Conservation (phyloP, 768 basidiomycete genomes). For the Myochromella boudieri region DNA sequence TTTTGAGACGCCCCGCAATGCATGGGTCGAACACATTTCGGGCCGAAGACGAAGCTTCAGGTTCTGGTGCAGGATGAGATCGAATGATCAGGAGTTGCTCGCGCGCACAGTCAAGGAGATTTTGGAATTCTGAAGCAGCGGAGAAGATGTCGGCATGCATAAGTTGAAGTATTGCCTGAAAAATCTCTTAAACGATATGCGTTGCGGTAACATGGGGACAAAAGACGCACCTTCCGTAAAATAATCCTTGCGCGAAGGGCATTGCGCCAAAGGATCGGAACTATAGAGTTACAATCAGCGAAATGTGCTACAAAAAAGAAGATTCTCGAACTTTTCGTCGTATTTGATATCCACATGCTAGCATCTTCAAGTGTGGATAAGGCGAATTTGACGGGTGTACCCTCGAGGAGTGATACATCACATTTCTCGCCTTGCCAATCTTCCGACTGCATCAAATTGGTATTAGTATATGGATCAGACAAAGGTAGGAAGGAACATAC, state of each 20-base stretch:
- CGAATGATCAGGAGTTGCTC: constrained; percentile 41
- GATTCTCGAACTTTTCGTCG: constrained; percentile 38
- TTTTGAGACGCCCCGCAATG: constrained; percentile 64
- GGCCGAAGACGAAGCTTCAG: constrained; percentile 44
- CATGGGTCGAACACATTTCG: constrained; percentile 62
- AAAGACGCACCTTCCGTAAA: constrained; percentile 52
- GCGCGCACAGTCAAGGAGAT: constrained; percentile 38
- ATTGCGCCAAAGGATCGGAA: constrained; percentile 46
- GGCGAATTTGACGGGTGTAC: constrained; percentile 52
- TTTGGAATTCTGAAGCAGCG: constrained; percentile 33
- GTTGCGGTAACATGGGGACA: not conserved
- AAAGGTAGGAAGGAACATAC: constrained; percentile 44
- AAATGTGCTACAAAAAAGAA: not conserved
- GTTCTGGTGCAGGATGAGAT: constrained; percentile 34
- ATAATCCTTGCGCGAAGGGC: constrained; percentile 52
- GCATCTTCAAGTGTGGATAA: constrained; percentile 60
- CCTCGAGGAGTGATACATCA: constrained; percentile 74
- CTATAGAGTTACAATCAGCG: constrained; percentile 27
- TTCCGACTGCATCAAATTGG: constrained; percentile 58
- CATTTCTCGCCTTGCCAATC: constrained; percentile 92
- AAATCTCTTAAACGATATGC: not conserved
- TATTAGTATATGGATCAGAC: too few relatives aligned
- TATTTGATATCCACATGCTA: constrained; percentile 53
- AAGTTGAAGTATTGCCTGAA: constrained; percentile 50
- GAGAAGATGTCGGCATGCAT: constrained; percentile 42